Evolutionary conservation across 495 filamentous ascomycete species (phyloP).

Genomic region (Xylaria grammica): DNA sequence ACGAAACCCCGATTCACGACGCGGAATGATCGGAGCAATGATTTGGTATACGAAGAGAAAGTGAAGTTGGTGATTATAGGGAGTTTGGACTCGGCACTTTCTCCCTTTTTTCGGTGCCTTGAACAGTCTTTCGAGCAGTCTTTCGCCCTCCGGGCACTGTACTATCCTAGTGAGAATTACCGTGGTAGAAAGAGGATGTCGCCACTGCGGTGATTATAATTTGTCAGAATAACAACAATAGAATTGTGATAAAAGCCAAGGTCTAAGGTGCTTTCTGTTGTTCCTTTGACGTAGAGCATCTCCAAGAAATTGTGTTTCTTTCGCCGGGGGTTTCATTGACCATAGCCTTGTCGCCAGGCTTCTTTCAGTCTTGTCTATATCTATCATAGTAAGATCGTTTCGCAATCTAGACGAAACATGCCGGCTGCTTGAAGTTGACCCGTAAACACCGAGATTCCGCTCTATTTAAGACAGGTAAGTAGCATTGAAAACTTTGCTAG

Average conservation of each 20-base stretch:
- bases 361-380: neutral
- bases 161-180: constrained; percentile 5
- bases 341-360: neutral
- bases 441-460: neutral
- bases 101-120: constrained; percentile 19
- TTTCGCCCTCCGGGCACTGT: constrained; percentile 5
- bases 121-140: constrained; percentile 14
- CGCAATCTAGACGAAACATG: neutral
- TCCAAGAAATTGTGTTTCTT: neutral
- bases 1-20: constrained; percentile 29
- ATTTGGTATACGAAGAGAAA: constrained; percentile 29
- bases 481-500: neutral
- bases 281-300: constrained; percentile 1
- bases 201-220: neutral
- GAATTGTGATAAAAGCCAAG: constrained; percentile 11
- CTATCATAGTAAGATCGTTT: neutral
- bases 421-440: neutral
- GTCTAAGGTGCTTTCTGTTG: neutral
- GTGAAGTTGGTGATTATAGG: constrained; percentile 29
- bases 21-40: constrained; percentile 30
- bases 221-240: neutral
- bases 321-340: neutral
- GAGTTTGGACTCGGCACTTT: constrained; percentile 21
- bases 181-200: neutral
- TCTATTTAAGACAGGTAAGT: neutral